These are phyloP conservation scores for Plenodomus tracheiphilus DNA, from an alignment of 2,329 filamentous ascomycete species.

Conservation along the genomic window DNA sequence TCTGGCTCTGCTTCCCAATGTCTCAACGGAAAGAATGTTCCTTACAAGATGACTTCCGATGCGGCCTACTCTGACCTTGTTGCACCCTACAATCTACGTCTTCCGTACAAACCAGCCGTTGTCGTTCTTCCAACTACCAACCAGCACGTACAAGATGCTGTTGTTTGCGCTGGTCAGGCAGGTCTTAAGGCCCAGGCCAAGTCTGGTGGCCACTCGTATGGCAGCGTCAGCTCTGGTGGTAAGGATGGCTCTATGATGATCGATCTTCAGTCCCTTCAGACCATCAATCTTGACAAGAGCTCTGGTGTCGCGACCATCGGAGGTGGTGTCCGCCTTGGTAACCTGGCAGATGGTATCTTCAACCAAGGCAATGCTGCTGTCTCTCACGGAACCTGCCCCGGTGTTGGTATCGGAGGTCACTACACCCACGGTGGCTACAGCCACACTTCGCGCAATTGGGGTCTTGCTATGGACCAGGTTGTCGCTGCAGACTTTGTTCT, in stretches of 20 bases:
- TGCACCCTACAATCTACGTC: constrained; percentile 43
- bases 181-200: constrained; percentile 62
- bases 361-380: constrained; percentile 47
- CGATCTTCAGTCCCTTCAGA: constrained; percentile 52
- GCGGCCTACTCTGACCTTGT: constrained; percentile 30
- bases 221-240: constrained; percentile 54
- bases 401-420: constrained; percentile 44
- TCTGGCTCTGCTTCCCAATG: constrained; percentile 26
- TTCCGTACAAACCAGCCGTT: constrained; percentile 53
- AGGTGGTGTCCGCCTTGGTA: constrained; percentile 54
- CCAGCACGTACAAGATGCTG: constrained; percentile 59
- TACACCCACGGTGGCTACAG: constrained; percentile 43
- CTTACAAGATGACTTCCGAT: constrained; percentile 33
- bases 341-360: constrained; percentile 40
- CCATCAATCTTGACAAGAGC: constrained; percentile 46
- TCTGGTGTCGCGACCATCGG: constrained; percentile 51
- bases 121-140: constrained; percentile 59
- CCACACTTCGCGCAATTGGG: constrained; percentile 41
- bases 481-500: constrained; percentile 44
- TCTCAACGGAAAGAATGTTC: constrained; percentile 39
- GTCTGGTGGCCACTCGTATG: constrained; percentile 68
- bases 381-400: constrained; percentile 58
- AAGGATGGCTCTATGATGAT: constrained; percentile 55
- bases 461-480: constrained; percentile 42
- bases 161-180: constrained; percentile 59